phyloP scores from a whole-genome alignment of 2,329 filamentous ascomycete species.

The Colletotrichum spaethianum region DNA sequence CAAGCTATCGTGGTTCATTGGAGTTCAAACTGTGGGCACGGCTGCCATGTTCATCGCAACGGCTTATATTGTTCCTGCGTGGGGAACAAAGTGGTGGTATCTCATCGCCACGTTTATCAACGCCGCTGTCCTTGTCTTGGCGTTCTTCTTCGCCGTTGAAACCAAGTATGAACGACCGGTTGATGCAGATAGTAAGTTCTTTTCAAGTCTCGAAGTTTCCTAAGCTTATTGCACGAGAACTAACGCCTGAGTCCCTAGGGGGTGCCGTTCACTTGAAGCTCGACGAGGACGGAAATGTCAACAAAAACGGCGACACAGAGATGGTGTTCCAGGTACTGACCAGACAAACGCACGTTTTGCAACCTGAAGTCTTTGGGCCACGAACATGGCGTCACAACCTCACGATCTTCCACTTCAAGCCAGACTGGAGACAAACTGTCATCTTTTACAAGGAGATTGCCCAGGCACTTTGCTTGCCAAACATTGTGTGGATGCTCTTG shows the following conservation, averaged over 20 bases:
- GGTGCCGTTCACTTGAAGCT: conserved; percentile 3
- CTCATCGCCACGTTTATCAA: conserved; percentile 43
- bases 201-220: not conserved
- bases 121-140: conserved; percentile 28
- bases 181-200: conserved; percentile 28
- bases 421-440: conserved; percentile 36
- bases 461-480: conserved; percentile 40
- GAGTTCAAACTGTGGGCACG: conserved; percentile 39
- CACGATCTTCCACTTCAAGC: conserved; percentile 43
- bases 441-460: conserved; percentile 43
- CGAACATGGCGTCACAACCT: conserved; percentile 44
- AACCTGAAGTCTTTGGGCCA: conserved; percentile 27
- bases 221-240: not conserved
- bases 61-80: conserved; percentile 41
- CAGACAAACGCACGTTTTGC: conserved; percentile 28
- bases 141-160: conserved; percentile 42
- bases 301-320: not conserved
- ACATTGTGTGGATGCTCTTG: conserved; percentile 44
- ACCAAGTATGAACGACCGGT: conserved; percentile 41
- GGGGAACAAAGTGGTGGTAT: conserved; percentile 45
- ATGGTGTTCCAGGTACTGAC: conserved; percentile 18
- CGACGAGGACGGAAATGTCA: not conserved
- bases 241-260: not conserved
- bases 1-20: conserved; percentile 42
- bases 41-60: conserved; percentile 43